Base-by-base conservation (phyloP, 2,329 filamentous ascomycete species). In the Lachnellula suecica region DNA sequence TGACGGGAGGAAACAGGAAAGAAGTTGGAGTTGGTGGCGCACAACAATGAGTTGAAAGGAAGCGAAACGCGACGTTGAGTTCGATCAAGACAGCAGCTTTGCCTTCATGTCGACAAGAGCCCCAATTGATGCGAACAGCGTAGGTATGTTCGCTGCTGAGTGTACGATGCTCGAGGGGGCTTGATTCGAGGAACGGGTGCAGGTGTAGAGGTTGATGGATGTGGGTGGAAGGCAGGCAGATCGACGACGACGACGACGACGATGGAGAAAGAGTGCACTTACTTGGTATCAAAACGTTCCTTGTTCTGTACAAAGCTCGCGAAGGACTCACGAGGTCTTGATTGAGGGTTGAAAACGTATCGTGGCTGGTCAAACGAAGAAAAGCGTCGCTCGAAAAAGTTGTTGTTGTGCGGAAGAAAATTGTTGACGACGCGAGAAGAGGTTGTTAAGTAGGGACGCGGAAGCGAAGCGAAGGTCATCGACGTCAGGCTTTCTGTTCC, bases 251-350 rank as follows among this genome's bases (percentile, higher is more conserved):
- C 31, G 9, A 8, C 31, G 31, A 35, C 31, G 31, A 35, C 3
- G 31, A 35, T 13, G 31, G n/a, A 19, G 22, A 25, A 50, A 4
- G 41, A 40, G 20, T 41, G 13, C 11, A 42, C 54, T 57, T 51
- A 59, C 57, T 46, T 19, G 35, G 27, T 20, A 40, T 53, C 46
- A 40, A 40, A 19, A 22, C n/a, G 11, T 40, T 40, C n/a, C 17
- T 19, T 20, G 10, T 40, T 40, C 37, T 10, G 11, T 19, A 31
- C 8, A 10, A 13, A 40, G 19, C 49, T 59, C 50, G 50, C 53
- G 55, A 59, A 55, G 34, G 53, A 54, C 31, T 52, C 53, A 59
- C 58, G 48, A 55, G 52, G 37, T 31, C 23, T 20, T 13, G n/a
- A 19, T 24, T 47, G 44, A 58, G 52, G 50, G 25, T 34, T 24